phyloP scores from a whole-genome alignment of 163 green algal species.

The Prototheca stagnorum region DNA sequence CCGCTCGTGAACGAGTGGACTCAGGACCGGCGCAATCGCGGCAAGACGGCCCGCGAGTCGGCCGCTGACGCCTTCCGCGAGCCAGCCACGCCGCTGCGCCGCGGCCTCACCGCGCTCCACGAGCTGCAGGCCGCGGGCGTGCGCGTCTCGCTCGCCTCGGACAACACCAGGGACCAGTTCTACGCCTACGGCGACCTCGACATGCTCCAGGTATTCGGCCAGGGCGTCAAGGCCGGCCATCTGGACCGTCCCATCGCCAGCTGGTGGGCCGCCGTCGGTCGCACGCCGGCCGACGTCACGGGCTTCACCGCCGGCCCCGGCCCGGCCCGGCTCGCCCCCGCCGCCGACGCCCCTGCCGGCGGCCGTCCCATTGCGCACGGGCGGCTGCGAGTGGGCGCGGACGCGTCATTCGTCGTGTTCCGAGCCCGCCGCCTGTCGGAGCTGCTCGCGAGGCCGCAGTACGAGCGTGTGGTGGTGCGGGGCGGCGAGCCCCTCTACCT shows the following conservation, averaged over 20 bases:
- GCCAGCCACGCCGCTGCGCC: constrained; percentile 23
- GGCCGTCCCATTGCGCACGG: no score
- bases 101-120: constrained; percentile 32
- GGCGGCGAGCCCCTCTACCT: constrained; percentile 11
- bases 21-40: constrained; percentile 14
- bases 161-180: constrained; percentile 63
- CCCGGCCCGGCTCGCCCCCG: no score
- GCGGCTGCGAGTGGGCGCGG: constrained; percentile 15
- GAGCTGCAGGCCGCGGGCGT: constrained; percentile 36
- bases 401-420: constrained; percentile 50
- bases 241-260: constrained; percentile 39
- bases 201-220: constrained; percentile 56
- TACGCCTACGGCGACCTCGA: constrained; percentile 59
- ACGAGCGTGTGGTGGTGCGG: constrained; percentile 25
- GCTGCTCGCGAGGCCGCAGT: constrained; percentile 30
- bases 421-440: constrained; percentile 40
- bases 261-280: constrained; percentile 30
- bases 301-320: no score
- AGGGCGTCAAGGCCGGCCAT: constrained; percentile 26
- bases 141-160: constrained; percentile 37
- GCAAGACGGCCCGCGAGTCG: background rate
- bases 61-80: background rate
- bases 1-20: constrained; percentile 64
- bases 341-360: no score
- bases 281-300: constrained; percentile 28